These are phyloP conservation scores for Karstenula rhodostoma DNA, from an alignment of 2,329 filamentous ascomycete genomes.

Conservation along the genomic window DNA sequence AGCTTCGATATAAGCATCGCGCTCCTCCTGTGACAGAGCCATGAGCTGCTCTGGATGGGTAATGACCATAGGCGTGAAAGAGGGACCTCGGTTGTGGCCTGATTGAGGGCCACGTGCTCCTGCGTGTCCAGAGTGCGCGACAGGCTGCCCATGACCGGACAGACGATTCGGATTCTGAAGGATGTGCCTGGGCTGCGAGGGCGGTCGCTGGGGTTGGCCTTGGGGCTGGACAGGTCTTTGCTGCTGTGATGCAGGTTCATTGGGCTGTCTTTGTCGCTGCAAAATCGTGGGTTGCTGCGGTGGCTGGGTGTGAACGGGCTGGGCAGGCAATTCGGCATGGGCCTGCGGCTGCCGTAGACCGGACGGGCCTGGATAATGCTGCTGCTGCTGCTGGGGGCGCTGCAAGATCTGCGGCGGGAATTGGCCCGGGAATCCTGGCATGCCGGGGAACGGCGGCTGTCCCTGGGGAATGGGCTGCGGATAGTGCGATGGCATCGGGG, in stretches of 20 bases:
- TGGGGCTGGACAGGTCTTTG: conserved; percentile 38
- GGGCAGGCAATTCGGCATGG: conserved; percentile 55
- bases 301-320: conserved; percentile 38
- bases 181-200: conserved; percentile 71
- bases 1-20: conserved; percentile 82
- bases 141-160: conserved; percentile 52
- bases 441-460: conserved; percentile 40
- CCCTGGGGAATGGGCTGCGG: conserved; percentile 39
- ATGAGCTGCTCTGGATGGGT: conserved; percentile 77
- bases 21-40: conserved; percentile 83
- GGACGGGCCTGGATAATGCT: conserved; percentile 49
- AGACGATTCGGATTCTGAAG: conserved; percentile 79
- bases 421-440: conserved; percentile 53
- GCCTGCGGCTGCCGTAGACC: conserved; percentile 53
- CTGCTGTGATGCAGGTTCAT: conserved; percentile 33
- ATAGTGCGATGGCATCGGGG: conserved; percentile 30
- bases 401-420: conserved; percentile 59
- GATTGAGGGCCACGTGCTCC: conserved; percentile 45
- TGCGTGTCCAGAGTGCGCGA: conserved; percentile 38
- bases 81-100: conserved; percentile 55
- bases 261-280: conserved; percentile 44
- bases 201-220: conserved; percentile 52
- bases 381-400: conserved; percentile 53
- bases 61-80: conserved; percentile 62
- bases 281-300: conserved; percentile 46